Evolutionary conservation across 306 rosid genomes (phyloP).

Genomic region (Fragaria ananassa): DNA sequence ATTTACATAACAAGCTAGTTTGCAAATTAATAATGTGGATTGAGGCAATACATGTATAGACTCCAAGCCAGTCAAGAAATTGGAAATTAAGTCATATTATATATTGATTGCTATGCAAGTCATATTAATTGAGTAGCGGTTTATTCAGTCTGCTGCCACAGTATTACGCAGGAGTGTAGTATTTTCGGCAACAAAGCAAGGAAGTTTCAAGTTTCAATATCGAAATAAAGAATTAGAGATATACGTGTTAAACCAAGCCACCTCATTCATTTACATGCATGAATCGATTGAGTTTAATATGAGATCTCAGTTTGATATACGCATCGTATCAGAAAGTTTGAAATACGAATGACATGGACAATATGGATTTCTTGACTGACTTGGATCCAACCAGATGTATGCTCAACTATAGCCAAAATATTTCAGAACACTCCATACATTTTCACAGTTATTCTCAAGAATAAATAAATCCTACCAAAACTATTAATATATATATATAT

Average conservation of each 20-base stretch:
- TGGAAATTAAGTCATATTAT: neutral
- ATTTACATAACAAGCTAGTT: neutral
- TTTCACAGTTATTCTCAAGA: too few relatives aligned
- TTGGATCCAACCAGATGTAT: too few relatives aligned
- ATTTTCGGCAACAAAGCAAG: neutral
- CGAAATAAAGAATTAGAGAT: neutral
- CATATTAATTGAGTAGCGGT: neutral
- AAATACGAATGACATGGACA: too few relatives aligned
- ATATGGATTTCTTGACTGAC: too few relatives aligned
- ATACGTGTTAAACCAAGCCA: neutral
- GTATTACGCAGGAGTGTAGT: neutral
- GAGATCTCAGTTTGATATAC: too few relatives aligned
- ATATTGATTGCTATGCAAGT: neutral
- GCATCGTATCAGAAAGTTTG: too few relatives aligned
- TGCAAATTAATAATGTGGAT: neutral
- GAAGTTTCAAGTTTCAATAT: neutral
- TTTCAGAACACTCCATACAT: too few relatives aligned
- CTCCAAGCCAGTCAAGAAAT: constrained; percentile 1
- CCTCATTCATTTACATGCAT: neutral
- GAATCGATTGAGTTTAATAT: too few relatives aligned
- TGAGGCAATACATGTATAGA: neutral
- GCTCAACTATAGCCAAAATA: too few relatives aligned
- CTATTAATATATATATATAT: too few relatives aligned
- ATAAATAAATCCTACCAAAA: too few relatives aligned
- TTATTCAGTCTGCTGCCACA: neutral